Evolutionary conservation across 768 basidiomycete genomes (phyloP).

Genomic region (Saitozyma podzolica): DNA sequence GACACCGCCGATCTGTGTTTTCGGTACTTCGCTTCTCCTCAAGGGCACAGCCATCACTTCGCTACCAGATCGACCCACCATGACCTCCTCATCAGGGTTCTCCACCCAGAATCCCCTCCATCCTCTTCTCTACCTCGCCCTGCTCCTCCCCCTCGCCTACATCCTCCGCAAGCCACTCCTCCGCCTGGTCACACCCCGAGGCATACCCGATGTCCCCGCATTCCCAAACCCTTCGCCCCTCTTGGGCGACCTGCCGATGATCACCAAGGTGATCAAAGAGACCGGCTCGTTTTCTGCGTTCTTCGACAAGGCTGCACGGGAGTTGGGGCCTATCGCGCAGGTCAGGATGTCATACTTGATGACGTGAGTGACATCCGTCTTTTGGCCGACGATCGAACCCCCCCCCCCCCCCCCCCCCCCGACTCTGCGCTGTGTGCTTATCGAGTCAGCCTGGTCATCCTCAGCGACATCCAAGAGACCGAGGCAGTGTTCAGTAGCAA

Average conservation of each 20-base stretch:
- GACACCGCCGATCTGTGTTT: no score
- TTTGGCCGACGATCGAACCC: no score
- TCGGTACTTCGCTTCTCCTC: no score
- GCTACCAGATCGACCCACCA: not conserved
- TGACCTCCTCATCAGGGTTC: not conserved
- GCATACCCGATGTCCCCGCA: constrained; percentile 29
- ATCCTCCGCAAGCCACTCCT: not conserved
- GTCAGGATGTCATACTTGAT: constrained; percentile 23
- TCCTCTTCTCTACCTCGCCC: not conserved
- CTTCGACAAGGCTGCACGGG: constrained; percentile 17
- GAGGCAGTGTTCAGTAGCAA: no score
- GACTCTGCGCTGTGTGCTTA: no score
- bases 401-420: no score
- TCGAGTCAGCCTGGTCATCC: no score
- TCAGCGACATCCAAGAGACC: no score
- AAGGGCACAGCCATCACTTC: no score
- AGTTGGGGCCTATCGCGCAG: constrained; percentile 33
- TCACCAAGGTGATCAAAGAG: constrained; percentile 16
- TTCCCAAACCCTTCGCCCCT: constrained; percentile 26
- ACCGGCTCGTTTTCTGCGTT: constrained; percentile 5
- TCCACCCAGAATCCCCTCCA: not conserved
- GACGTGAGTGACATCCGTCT: constrained; percentile 21
- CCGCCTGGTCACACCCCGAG: constrained; percentile 19
- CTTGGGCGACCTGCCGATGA: constrained; percentile 24
- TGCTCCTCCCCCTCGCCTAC: not conserved